A percentile compares a stretch with the other conserved stretches of the same genome.
Evolutionary conservation across 306 rosid genomes (phyloP).

Genomic region (Vigna trinervia): DNA sequence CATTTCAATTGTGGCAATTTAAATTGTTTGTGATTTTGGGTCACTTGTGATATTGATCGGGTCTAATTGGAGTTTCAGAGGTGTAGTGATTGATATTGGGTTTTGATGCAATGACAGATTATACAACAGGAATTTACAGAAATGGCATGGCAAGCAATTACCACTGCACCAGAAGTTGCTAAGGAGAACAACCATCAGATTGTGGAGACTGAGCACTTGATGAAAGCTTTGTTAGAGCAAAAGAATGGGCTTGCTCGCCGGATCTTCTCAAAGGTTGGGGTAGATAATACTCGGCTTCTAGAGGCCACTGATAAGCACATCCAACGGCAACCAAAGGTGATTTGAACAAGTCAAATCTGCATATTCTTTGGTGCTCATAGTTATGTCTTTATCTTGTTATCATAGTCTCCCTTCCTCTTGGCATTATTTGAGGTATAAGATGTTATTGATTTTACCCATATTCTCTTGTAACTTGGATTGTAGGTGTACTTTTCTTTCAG

Average conservation of each 20-base stretch:
- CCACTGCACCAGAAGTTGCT: constrained; percentile 91
- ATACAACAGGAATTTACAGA: constrained; percentile 97
- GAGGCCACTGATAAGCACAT: constrained; percentile 93
- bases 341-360: neutral
- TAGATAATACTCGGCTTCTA: constrained; percentile 83
- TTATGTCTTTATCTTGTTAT: constrained; percentile 26
- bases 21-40: constrained; percentile 20
- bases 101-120: constrained; percentile 66
- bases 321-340: constrained; percentile 95
- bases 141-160: constrained; percentile 97
- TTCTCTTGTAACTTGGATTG: constrained; percentile 28
- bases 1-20: neutral
- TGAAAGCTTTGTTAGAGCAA: constrained; percentile 95
- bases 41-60: constrained; percentile 21
- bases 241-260: constrained; percentile 97
- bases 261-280: constrained; percentile 87
- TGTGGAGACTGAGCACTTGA: constrained; percentile 97
- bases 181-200: constrained; percentile 97
- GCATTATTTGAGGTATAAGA: constrained; percentile 6
- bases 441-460: constrained; percentile 20
- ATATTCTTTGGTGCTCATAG: constrained; percentile 14
- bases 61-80: constrained; percentile 37
- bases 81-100: constrained; percentile 32
- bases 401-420: constrained; percentile 6
- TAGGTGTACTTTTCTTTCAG: constrained; percentile 6